Base-by-base conservation (phyloP, 2,329 filamentous ascomycete genomes). In the Trichoderma brevicompactum region DNA sequence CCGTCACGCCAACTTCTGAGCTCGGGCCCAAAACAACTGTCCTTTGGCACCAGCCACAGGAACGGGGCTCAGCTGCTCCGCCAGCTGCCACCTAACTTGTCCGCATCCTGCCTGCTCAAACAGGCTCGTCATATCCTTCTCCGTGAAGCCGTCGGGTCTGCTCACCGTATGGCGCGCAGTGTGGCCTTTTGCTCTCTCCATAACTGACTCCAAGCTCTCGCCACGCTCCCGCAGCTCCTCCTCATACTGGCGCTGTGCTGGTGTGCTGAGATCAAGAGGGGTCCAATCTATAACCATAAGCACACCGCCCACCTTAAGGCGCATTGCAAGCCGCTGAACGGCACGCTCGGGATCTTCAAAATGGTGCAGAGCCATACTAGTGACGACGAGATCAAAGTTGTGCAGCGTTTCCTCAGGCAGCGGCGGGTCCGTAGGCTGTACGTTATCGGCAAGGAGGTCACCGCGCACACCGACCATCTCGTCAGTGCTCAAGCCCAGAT, bases 331-430 rank as follows among this genome's bases (percentile, higher is more conserved):
- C 7, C 69, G 70, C 0, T 49, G 17, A 2, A 78, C 62, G 71
- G 77, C 74, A 1, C 48, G 56, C 0, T 69, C 66, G 0, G 71
- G 68, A 38, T 78, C 70, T 4, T 72, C 68, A 8, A 79, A 70
- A 46, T 79, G 77, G 46, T 79, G 77, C 1, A 79, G 74, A 0
- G 77, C 75, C 72, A 78, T 72, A 12, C 72, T 73, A 63, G 78
- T 78, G 36, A 75, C 71, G 6, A 72, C 69, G 6, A 76, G 59
- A 55, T 78, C 77, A 53, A 78, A 79, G 15, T 65, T 53, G 59
- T 64, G 70, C 70, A 43, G 68, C 66, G 5, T 66, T 65, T 2
- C 70, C 66, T 15, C 75, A 53, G n/a, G n/a, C n/a, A n/a, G n/a
- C n/a, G n/a, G n/a, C n/a, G n/a, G n/a, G n/a, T n/a, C n/a, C n/a